A percentile compares a stretch with the other conserved stretches of the same genome.
Conservation (phyloP, 2,329 filamentous ascomycete species). For the Orbilia brochopaga region DNA sequence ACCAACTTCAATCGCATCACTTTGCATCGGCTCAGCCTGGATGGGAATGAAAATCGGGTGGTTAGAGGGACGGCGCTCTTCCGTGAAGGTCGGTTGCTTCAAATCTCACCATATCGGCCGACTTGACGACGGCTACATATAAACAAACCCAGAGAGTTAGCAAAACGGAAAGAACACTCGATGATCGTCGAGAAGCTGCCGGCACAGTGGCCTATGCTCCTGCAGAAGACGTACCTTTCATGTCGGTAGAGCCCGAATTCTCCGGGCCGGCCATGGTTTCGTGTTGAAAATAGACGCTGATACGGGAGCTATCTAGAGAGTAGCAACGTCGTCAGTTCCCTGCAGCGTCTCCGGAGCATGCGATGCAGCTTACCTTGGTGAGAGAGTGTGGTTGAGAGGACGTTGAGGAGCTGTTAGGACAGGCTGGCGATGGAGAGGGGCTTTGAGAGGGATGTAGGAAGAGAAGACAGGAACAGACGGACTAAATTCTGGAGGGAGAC, state of each 20-base stretch:
- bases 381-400: not conserved
- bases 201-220: not conserved
- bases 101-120: slow-evolving; percentile 89
- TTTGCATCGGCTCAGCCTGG: slow-evolving; percentile 96
- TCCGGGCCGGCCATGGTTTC: slow-evolving; percentile 33
- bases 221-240: slow-evolving; percentile 38
- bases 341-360: not conserved
- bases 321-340: not conserved
- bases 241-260: slow-evolving; percentile 24
- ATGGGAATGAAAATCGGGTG: slow-evolving; percentile 51
- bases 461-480: not conserved
- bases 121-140: slow-evolving; percentile 96
- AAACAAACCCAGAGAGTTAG: slow-evolving; percentile 24
- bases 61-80: slow-evolving; percentile 14
- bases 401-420: not conserved
- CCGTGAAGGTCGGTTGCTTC: not conserved
- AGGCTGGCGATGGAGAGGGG: not conserved
- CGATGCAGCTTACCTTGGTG: not conserved
- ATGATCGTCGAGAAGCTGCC: not conserved
- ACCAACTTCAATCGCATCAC: slow-evolving; percentile 95
- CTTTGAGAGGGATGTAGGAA: not conserved
- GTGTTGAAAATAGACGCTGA: slow-evolving; percentile 8
- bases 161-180: not conserved
- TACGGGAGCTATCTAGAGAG: slow-evolving; percentile 4
- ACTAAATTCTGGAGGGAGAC: slow-evolving; percentile 25